Evolutionary conservation across 2,329 filamentous ascomycete species (phyloP).

Genomic region (Colletotrichum salicis): DNA sequence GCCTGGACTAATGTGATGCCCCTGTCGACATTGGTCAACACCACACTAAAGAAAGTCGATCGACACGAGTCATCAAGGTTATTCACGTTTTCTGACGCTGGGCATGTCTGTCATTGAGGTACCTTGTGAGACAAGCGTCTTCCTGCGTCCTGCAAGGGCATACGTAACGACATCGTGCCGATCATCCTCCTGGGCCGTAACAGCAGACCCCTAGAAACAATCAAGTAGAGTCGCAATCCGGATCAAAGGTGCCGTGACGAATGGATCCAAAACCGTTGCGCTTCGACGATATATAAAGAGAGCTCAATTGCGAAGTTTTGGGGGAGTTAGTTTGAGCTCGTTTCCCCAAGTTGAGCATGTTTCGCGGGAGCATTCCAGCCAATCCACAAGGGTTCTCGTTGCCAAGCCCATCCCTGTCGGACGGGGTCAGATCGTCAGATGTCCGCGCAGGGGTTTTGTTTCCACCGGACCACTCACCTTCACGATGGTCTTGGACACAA

Average conservation of each 20-base stretch:
- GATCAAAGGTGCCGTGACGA: conserved; percentile 9
- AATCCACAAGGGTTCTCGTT: conserved; percentile 25
- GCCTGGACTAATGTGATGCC: background rate
- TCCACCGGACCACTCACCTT: background rate
- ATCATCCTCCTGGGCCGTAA: background rate
- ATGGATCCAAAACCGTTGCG: background rate
- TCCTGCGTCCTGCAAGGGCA: background rate
- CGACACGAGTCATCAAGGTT: conserved; percentile 21
- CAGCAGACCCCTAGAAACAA: background rate
- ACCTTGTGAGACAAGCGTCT: background rate
- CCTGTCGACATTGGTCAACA: background rate
- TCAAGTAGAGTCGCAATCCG: background rate
- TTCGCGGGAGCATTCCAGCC: conserved; percentile 10
- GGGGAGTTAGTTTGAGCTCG: conserved; percentile 24
- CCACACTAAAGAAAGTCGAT: background rate
- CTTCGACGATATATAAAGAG: conserved; percentile 6
- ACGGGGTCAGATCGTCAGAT: background rate
- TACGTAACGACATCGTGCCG: background rate
- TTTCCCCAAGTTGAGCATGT: conserved; percentile 18
- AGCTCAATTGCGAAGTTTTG: background rate
- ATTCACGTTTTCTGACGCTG: background rate
- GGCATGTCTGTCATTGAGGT: background rate
- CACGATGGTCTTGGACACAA: background rate
- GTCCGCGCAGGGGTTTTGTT: background rate
- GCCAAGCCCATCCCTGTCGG: conserved; percentile 19